phyloP scores from a whole-genome alignment of 768 basidiomycete genomes.

The Cubamyces sp. region DNA sequence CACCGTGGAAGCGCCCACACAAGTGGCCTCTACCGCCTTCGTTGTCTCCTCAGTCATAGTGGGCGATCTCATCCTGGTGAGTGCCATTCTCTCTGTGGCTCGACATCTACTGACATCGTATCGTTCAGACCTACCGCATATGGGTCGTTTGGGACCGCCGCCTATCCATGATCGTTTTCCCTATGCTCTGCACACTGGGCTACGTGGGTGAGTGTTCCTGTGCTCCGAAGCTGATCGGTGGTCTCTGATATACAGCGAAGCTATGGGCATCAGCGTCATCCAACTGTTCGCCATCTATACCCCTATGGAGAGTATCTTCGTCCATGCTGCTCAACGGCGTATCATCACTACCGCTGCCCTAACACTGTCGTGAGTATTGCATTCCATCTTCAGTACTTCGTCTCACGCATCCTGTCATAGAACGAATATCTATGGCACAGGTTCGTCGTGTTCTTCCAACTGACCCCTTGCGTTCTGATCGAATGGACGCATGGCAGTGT shows the following conservation, averaged over 20 bases:
- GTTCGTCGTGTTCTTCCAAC: background rate
- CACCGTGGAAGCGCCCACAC: conserved; percentile 6
- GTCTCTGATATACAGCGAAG: background rate
- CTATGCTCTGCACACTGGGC: conserved; percentile 8
- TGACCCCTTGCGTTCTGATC: too few relatives aligned
- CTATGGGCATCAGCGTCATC: conserved; percentile 13
- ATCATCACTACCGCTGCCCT: conserved; percentile 14
- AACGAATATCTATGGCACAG: conserved; percentile 18
- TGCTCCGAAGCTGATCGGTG: background rate
- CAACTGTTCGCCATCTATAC: conserved; percentile 10
- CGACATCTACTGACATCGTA: background rate
- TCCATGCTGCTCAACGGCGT: background rate
- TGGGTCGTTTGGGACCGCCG: conserved; percentile 19
- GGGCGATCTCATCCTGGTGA: conserved; percentile 17
- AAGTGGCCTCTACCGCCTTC: conserved; percentile 9
- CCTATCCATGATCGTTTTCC: conserved; percentile 12
- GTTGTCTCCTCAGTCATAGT: conserved; percentile 14
- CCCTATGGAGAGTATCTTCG: conserved; percentile 8
- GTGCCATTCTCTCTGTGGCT: background rate
- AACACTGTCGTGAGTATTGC: conserved; percentile 6
- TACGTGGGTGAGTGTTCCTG: conserved; percentile 5
- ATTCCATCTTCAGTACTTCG: too few relatives aligned
- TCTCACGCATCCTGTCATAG: background rate
- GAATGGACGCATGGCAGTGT: background rate
- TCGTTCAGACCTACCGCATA: conserved; percentile 12